Evolutionary conservation across 75 land plant species (phyloP).

Genomic region (Ceratopteris richardii): DNA sequence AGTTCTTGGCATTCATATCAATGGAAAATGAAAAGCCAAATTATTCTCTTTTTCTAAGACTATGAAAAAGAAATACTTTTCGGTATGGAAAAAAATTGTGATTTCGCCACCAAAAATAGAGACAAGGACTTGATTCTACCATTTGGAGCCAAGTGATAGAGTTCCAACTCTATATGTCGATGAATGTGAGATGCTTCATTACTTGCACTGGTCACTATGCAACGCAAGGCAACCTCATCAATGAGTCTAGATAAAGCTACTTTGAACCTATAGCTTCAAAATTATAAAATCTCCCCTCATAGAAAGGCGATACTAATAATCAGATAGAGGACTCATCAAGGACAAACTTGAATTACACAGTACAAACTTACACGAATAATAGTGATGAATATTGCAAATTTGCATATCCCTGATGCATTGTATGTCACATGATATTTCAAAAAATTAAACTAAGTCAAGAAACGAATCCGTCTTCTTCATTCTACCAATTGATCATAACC

Average conservation of each 20-base stretch:
- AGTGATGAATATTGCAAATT: conserved; percentile 78
- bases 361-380: no score
- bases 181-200: conserved; percentile 67
- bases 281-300: neutral
- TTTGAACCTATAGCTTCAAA: conserved; percentile 39
- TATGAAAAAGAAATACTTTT: no score
- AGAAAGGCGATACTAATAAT: neutral
- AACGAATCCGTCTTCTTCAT: no score
- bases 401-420: conserved; percentile 67
- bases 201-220: conserved; percentile 81
- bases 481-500: no score
- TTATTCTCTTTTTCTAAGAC: no score
- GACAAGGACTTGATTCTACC: conserved; percentile 20
- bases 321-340: no score
- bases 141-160: conserved; percentile 81
- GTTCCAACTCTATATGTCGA: conserved; percentile 82
- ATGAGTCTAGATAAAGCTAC: conserved; percentile 50
- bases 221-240: conserved; percentile 76
- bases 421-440: conserved; percentile 29
- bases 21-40: conserved; percentile 12
- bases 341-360: conserved; percentile 67
- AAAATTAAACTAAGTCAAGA: no score
- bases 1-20: conserved; percentile 90
- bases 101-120: no score
- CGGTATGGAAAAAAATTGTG: no score